Evolutionary conservation across 2,329 filamentous ascomycete species (phyloP).

Genomic region (Alternaria panax): DNA sequence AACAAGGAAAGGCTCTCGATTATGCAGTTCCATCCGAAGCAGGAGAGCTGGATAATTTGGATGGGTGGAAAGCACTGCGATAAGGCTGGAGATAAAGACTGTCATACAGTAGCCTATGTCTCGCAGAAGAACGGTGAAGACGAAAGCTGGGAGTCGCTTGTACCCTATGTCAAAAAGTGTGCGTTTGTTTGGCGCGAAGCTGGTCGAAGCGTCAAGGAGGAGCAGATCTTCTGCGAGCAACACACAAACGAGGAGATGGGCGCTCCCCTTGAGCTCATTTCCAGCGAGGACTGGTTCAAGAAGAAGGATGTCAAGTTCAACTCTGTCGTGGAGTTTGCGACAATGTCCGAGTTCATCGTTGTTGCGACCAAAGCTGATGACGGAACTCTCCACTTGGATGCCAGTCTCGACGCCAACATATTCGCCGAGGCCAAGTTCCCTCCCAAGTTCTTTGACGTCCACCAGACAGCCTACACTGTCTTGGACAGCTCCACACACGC

Average conservation of each 20-base stretch:
- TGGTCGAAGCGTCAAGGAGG: conserved; percentile 62
- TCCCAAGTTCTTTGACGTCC: conserved; percentile 77
- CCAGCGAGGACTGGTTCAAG: conserved; percentile 81
- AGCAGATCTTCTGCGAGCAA: conserved; percentile 71
- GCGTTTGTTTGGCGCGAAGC: conserved; percentile 79
- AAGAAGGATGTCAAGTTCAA: conserved; percentile 68
- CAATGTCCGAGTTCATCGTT: conserved; percentile 96
- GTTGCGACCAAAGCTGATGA: conserved; percentile 76
- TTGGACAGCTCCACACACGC: conserved; percentile 94
- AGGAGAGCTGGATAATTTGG: conserved; percentile 89
- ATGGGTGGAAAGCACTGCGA: conserved; percentile 75
- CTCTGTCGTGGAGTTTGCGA: conserved; percentile 84
- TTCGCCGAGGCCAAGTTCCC: conserved; percentile 90
- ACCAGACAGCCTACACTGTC: conserved; percentile 87
- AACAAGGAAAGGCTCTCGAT: conserved; percentile 61
- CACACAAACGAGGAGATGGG: conserved; percentile 68
- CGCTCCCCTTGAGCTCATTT: conserved; percentile 73
- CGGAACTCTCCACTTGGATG: conserved; percentile 75
- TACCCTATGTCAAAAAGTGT: conserved; percentile 79
- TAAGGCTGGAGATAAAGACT: conserved; percentile 60
- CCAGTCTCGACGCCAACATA: conserved; percentile 81
- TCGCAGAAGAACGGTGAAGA: conserved; percentile 78
- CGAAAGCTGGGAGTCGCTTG: conserved; percentile 72
- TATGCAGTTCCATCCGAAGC: conserved; percentile 81
- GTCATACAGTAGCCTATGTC: conserved; percentile 76